phyloP scores from a whole-genome alignment of 495 filamentous ascomycete species.

The Annulohypoxylon bovei region DNA sequence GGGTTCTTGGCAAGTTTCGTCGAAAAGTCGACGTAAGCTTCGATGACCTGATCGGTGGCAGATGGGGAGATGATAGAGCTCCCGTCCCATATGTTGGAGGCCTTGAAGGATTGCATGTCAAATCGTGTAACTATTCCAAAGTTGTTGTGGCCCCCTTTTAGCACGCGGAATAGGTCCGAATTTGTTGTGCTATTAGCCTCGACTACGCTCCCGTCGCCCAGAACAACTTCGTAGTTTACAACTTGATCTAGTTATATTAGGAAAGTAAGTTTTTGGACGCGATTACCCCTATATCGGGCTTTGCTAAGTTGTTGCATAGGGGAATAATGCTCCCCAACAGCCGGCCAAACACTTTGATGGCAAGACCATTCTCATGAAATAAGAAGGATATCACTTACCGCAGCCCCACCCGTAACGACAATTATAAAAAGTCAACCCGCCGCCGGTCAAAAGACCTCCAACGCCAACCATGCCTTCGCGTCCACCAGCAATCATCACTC shows the following conservation, averaged over 20 bases:
- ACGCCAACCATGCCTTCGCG: constrained; percentile 66
- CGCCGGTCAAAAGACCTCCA: constrained; percentile 67
- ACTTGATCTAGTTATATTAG: constrained; percentile 50
- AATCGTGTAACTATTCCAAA: constrained; percentile 64
- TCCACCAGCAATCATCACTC: constrained; percentile 64
- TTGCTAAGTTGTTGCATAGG: too few relatives aligned
- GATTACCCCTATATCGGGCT: too few relatives aligned
- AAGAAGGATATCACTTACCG: constrained; percentile 27
- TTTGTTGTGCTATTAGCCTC: constrained; percentile 53
- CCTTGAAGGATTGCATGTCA: constrained; percentile 47
- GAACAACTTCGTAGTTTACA: constrained; percentile 58
- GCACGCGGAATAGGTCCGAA: constrained; percentile 60
- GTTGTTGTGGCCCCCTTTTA: constrained; percentile 63
- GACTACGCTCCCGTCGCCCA: constrained; percentile 57
- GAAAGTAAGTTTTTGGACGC: not conserved
- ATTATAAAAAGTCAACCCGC: constrained; percentile 64
- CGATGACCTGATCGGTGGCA: constrained; percentile 22
- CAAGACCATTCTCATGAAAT: not conserved
- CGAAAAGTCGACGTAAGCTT: constrained; percentile 44
- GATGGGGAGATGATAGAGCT: constrained; percentile 2
- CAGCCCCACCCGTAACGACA: constrained; percentile 61
- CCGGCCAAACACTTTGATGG: too few relatives aligned
- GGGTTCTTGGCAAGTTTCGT: constrained; percentile 14
- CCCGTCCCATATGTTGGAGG: constrained; percentile 39
- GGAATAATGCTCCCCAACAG: too few relatives aligned